These are phyloP conservation scores for Pestalotiopsis sp. DNA, from an alignment of 2,329 filamentous ascomycete genomes.

Conservation along the genomic window DNA sequence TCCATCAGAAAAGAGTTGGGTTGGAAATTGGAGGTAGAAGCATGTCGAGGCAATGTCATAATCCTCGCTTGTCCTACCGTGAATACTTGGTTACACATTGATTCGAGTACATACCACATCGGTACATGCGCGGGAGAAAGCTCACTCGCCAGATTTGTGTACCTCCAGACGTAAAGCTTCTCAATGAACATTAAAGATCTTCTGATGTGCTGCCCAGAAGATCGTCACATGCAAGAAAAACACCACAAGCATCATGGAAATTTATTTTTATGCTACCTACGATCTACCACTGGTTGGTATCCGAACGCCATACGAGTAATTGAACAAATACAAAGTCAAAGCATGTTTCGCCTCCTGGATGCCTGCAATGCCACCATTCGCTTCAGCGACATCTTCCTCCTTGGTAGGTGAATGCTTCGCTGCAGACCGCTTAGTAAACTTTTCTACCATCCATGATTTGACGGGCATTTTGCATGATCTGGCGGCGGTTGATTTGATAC, in stretches of 20 bases:
- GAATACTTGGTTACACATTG: too few species aligned
- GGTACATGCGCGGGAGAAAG: too few species aligned
- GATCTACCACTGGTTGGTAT: neutral
- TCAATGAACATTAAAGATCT: too few species aligned
- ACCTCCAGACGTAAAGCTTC: too few species aligned
- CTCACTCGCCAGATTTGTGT: too few species aligned
- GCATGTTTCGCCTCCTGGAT: neutral
- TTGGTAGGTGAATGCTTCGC: neutral
- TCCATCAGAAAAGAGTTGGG: too few species aligned
- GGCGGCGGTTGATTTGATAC: neutral
- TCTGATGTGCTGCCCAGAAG: too few species aligned
- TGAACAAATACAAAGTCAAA: neutral
- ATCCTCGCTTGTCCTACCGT: too few species aligned
- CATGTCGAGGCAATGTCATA: too few species aligned
- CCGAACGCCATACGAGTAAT: neutral
- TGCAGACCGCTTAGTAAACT: neutral
- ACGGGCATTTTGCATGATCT: neutral
- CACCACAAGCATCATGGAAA: neutral
- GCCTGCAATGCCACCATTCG: neutral
- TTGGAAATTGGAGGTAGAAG: too few species aligned
- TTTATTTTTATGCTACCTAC: slow-evolving; percentile 1
- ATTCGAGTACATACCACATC: too few species aligned
- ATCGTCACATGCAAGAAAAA: neutral
- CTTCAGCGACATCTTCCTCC: neutral
- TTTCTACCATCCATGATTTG: neutral